These are phyloP conservation scores for Auriscalpium vulgare DNA, from an alignment of 768 basidiomycete species.

Conservation along the genomic window DNA sequence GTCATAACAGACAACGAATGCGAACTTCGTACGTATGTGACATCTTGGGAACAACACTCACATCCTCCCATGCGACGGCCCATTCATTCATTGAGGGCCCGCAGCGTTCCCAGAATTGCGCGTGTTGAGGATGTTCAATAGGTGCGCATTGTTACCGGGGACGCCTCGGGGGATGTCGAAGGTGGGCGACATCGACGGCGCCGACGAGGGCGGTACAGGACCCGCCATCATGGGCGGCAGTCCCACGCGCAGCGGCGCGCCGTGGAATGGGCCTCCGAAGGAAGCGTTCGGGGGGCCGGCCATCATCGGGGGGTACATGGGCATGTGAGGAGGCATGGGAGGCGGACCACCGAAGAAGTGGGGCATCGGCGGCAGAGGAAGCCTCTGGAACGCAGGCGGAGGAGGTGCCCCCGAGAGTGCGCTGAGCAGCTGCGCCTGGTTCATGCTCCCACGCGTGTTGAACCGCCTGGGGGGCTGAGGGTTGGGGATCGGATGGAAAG, in stretches of 20 bases:
- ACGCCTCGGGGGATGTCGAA: background rate
- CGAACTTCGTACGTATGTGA: background rate
- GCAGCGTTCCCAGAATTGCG: slow-evolving; percentile 12
- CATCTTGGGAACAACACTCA: background rate
- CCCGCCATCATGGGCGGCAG: slow-evolving; percentile 8
- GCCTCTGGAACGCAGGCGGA: slow-evolving; percentile 2
- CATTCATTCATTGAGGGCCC: background rate
- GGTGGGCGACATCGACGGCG: background rate
- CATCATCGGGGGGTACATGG: slow-evolving; percentile 1
- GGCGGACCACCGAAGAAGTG: background rate
- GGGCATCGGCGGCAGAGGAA: slow-evolving; percentile 5
- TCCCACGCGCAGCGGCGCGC: slow-evolving; percentile 3
- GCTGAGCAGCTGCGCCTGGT: slow-evolving; percentile 40
- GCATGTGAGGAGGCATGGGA: slow-evolving; percentile 4
- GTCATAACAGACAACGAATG: background rate
- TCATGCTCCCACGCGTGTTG: slow-evolving; percentile 37
- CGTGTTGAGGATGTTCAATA: slow-evolving; percentile 30
- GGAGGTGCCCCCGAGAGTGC: slow-evolving; percentile 31
- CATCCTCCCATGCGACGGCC: background rate
- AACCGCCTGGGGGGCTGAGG: slow-evolving; percentile 9
- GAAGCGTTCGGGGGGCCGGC: slow-evolving; percentile 8
- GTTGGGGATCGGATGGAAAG: slow-evolving; percentile 19
- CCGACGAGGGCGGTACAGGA: slow-evolving; percentile 10
- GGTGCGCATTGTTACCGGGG: slow-evolving; percentile 17
- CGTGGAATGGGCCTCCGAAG: background rate